Base-by-base conservation (phyloP, 208 protist species). In the Crithidia acanthocephali region DNA sequence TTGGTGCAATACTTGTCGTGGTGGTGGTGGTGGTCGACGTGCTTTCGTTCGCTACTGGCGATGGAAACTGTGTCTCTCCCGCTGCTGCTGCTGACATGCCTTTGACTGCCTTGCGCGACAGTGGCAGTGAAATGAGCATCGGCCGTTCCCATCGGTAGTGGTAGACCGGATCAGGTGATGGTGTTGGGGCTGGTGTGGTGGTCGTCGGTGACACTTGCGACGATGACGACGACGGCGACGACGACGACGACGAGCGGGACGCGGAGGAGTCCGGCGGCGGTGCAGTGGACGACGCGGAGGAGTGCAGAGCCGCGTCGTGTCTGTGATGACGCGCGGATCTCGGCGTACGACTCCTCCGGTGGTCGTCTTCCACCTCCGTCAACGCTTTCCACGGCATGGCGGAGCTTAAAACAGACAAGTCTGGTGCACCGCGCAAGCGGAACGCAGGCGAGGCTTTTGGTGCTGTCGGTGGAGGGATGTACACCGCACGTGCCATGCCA, bases 101-200 rank as follows among this genome's bases (percentile, higher is more conserved):
- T 30, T 4, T n/a, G 6, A 48, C n/a, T 22, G 2, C 44, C 2
- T 50, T 20, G 6, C 62, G 62, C 18, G 72, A 10, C 28, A 63
- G 22, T 13, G 72, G 51, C 25, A 78, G 58, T 3, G 72, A 0
- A 35, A 78, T 57, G 11, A 78, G 65, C 40, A 68, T 67, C 28
- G 72, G 72, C 58, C 27, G 65, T 51, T 63, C 55, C 72, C 72
- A 78, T 3, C 55, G 20, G 32, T 78, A 78, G 44, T 52, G 65
- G 33, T 78, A 72, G 42, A 37, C 51, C 23, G 57, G 72, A 35
- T 62, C 47, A 0, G 71, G 53, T n/a, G 61, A 62, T 16, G 60
- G 33, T 6, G 44, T 48, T 18, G 55, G 8, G 9, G 69, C 15
- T 3, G 60, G 11, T 2, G 33, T 23, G 13, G 48, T 32, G 15